Evolutionary conservation across 768 basidiomycete genomes (phyloP), one percentile per base, ranked within the genome.

Genomic region (Clitopilus passeckerianus): DNA sequence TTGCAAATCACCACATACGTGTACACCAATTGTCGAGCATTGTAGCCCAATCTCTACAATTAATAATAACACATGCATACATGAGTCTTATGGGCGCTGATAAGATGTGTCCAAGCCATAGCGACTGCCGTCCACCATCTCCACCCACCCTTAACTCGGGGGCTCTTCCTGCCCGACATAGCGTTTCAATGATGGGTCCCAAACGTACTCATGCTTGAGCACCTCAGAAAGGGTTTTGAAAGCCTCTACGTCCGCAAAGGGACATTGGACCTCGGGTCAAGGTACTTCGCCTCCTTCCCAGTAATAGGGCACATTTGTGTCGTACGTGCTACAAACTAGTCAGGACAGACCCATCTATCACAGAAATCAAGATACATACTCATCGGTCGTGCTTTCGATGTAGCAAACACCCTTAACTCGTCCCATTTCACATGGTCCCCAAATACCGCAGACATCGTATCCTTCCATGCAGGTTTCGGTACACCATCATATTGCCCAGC

Each of bases 351-450:
- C 43, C 30, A 59, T 27, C 46, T 44, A 59, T 35, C 27, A 53
- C 67, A 81, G 57, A 64, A 91, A 89, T 70, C 44, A 86, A 56
- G n/a, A 1, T 90, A 77, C 70, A 86, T 89, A 22, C 82, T 79
- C 1, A 77, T 18, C 10, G 46, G 46, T 23, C 46, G 46, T 50
- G 46, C 46, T 23, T 50, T 50, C 22, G 46, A 50, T 12, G 46
- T 50, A 41, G 37, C 75, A 64, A 83, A 90, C 6, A 87, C 87
- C 60, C 79, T 84, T 20, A 90, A 59, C 27, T 86, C 81, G 55
- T 89, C 85, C 91, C 91, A 98, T 53, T 87, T 80, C 8, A 88
- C 87, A 64, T 95, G 89, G 55, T 89, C 79, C 1, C 95, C 94
- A 65, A 98, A 93, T 75, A 96, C 79, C 1, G 91, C 86, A 6